Evolutionary conservation across 2,329 filamentous ascomycete species (phyloP), one percentile per base, ranked within the genome.

Genomic region (Cladosporium sp.): DNA sequence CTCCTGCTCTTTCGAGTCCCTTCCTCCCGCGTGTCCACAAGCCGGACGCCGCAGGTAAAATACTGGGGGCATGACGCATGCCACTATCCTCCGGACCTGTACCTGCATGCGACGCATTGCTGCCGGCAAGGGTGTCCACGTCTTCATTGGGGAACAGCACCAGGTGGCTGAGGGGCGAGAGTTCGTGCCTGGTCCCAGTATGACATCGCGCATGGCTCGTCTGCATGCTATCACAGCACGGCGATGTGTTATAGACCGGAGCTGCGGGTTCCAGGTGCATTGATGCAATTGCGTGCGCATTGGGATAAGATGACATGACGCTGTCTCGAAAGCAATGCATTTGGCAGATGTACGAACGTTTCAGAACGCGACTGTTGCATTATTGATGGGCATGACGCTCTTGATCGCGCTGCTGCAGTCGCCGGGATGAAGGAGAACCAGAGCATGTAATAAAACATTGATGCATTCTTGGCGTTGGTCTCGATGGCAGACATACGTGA

Each of bases 81-180:
- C 29, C 23, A 59, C 35, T 23, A n/a, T 31, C 18, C 26, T 40
- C 56, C 56, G 56, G 11, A 23, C 37, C 10, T 46, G 56, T 59
- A 59, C 56, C 56, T 59, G 56, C 56, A 59, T 59, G 26, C 55
- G 55, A 57, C 55, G 55, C 52, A 55, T 55, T 26, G 50, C 52
- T 55, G 31, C 55, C 31, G 55, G 18, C 21, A 21, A 35, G 55
- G 55, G 12, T 37, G 31, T 18, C 55, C 55, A n/a, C 29, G 55
- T 57, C 29, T 33, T 40, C 23, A 26, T 57, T 40, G 55, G 55
- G 29, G 55, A 57, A 57, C 55, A 26, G 21, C 55, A 40, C 23
- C 21, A 59, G 56, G 56, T 59, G 56, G 56, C 56, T 59, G 56
- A 46, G 28, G 23, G 7, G n/a, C 8, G n/a, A 59, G 33, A 46